These are phyloP conservation scores for Pseudocercospora fijiensis DNA, from an alignment of 2,329 filamentous ascomycete species.

Conservation along the genomic window DNA sequence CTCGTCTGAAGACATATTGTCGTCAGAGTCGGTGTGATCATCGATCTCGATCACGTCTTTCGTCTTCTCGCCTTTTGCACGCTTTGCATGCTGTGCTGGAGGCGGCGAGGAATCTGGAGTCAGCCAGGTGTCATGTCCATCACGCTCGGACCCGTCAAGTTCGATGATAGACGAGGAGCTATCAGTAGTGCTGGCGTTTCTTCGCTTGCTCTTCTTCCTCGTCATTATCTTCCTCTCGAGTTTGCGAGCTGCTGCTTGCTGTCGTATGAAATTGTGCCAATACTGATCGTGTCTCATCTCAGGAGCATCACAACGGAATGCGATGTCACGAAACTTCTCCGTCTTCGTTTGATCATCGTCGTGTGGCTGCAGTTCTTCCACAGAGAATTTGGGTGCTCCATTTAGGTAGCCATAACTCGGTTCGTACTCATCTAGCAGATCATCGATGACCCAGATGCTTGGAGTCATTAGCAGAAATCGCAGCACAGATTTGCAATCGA, in stretches of 20 bases:
- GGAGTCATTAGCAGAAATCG: neutral
- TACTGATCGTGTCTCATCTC: slow-evolving; percentile 7
- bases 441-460: slow-evolving; percentile 26
- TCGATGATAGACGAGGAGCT: neutral
- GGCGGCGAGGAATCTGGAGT: neutral
- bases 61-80: neutral
- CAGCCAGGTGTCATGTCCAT: neutral
- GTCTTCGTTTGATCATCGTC: slow-evolving; percentile 5
- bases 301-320: slow-evolving; percentile 16
- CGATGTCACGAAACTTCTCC: slow-evolving; percentile 16
- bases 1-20: neutral
- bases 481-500: neutral
- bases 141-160: neutral
- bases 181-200: neutral
- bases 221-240: slow-evolving; percentile 7
- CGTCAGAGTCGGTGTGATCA: neutral
- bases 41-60: neutral
- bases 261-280: slow-evolving; percentile 19
- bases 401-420: slow-evolving; percentile 21
- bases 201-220: neutral
- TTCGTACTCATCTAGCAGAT: slow-evolving; percentile 16
- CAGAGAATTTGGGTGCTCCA: neutral
- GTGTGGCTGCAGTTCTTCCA: slow-evolving; percentile 6
- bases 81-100: neutral
- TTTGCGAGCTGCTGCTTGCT: slow-evolving; percentile 13